Percentiles rank a stretch among this genome's conserved stretches.
These are phyloP conservation scores for Basipetospora chlamydospora DNA, from an alignment of 2,329 filamentous ascomycete species.

Conservation along the genomic window DNA sequence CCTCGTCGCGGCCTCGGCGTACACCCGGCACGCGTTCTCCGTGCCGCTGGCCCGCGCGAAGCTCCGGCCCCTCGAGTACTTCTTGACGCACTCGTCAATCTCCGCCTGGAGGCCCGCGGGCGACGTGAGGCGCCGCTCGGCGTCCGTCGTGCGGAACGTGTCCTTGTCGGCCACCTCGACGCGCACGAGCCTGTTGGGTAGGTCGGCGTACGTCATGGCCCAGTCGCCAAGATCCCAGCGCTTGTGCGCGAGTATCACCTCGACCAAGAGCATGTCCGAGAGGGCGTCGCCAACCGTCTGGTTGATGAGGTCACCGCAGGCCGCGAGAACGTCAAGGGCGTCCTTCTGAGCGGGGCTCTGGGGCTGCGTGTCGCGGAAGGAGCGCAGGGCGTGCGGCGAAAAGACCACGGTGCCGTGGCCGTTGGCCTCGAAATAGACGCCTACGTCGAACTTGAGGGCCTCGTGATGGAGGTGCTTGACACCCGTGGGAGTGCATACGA, in stretches of 20 bases:
- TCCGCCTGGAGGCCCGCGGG: conserved; percentile 68
- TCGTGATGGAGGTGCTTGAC: conserved; percentile 97
- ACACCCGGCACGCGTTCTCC: conserved; percentile 90
- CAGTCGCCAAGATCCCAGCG: conserved; percentile 81
- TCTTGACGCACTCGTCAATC: conserved; percentile 77
- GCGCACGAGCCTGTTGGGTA: conserved; percentile 88
- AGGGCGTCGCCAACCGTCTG: conserved; percentile 95
- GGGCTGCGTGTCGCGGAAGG: conserved; percentile 66
- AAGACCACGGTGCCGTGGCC: conserved; percentile 96
- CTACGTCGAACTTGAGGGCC: conserved; percentile 87
- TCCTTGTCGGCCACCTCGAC: conserved; percentile 82
- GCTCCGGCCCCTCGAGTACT: conserved; percentile 77
- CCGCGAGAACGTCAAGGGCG: conserved; percentile 70
- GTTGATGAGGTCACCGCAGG: conserved; percentile 85
- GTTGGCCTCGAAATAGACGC: conserved; percentile 97
- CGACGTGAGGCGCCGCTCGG: conserved; percentile 72
- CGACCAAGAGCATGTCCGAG: conserved; percentile 89
- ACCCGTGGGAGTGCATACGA: conserved; percentile 85
- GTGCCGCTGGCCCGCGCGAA: conserved; percentile 92
- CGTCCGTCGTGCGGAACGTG: conserved; percentile 81
- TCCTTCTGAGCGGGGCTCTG: conserved; percentile 86
- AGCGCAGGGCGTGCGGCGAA: conserved; percentile 65
- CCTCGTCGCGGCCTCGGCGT: conserved; percentile 82
- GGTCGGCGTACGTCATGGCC: conserved; percentile 82
- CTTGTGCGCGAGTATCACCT: conserved; percentile 93